Percentiles rank a stretch among this genome's conserved stretches.
These are phyloP conservation scores for Gastroboletus turbinatus DNA, from an alignment of 1,284 basidiomycete species.

Conservation along the genomic window DNA sequence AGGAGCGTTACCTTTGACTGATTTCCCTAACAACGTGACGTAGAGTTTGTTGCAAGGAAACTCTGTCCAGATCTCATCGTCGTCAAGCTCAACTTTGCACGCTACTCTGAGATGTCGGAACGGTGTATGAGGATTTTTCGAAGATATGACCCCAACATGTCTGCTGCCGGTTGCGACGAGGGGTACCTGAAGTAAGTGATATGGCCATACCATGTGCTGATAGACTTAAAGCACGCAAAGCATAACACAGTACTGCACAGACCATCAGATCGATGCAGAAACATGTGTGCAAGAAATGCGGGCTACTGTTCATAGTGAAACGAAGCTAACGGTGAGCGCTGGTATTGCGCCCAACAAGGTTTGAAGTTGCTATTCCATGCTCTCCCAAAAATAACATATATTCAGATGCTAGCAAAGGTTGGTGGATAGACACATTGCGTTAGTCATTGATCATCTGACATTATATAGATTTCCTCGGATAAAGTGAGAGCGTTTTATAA, in stretches of 20 bases:
- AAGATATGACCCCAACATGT: constrained; percentile 82
- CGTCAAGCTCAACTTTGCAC: constrained; percentile 60
- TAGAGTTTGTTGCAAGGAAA: constrained; percentile 88
- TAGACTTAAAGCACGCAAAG: constrained; percentile 37
- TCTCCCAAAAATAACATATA: constrained; percentile 18
- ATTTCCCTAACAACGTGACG: not conserved
- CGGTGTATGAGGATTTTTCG: constrained; percentile 68
- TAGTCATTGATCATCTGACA: constrained; percentile 3
- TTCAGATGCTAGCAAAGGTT: constrained; percentile 78
- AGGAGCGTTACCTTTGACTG: not conserved
- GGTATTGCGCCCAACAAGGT: constrained; percentile 91
- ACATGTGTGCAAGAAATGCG: constrained; percentile 82
- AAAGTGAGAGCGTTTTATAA: constrained; percentile 46
- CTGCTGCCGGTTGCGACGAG: constrained; percentile 83
- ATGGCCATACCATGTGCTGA: not conserved
- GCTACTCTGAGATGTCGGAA: constrained; percentile 73
- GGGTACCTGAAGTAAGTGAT: constrained; percentile 81
- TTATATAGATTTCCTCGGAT: constrained; percentile 86
- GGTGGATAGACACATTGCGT: not conserved
- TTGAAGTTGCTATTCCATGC: constrained; percentile 9
- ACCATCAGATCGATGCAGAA: constrained; percentile 62
- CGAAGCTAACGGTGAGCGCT: constrained; percentile 88
- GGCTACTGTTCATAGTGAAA: constrained; percentile 67
- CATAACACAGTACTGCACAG: constrained; percentile 75
- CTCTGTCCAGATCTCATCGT: constrained; percentile 91